phyloP scores from a whole-genome alignment of 371 early-diverging fungal species.

The Syncephalastrum monosporum region DNA sequence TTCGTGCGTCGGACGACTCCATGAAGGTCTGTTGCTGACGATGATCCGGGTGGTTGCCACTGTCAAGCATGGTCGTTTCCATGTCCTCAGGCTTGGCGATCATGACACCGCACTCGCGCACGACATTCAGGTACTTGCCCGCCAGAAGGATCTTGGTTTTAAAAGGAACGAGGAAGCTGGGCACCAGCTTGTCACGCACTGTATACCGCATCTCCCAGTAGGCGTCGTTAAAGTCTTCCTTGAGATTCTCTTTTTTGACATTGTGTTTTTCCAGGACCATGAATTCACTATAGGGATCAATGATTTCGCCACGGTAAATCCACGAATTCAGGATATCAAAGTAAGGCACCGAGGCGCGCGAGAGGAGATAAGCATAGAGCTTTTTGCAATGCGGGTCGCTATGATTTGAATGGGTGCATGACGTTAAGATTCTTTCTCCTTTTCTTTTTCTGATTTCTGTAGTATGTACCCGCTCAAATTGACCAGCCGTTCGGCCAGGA shows the following conservation, averaged over 20 bases:
- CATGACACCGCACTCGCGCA: constrained; percentile 80
- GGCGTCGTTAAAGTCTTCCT: constrained; percentile 73
- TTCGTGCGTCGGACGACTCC: neutral
- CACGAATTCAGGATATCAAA: constrained; percentile 78
- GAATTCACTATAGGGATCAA: constrained; percentile 87
- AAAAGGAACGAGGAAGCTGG: constrained; percentile 73
- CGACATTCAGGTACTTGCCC: constrained; percentile 93
- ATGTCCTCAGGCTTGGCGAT: constrained; percentile 49
- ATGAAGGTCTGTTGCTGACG: neutral
- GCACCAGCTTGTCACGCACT: constrained; percentile 61
- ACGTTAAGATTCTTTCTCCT: constrained; percentile 42
- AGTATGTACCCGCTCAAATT: constrained; percentile 62
- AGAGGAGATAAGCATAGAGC: constrained; percentile 75
- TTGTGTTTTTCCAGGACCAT: constrained; percentile 74
- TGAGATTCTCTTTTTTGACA: constrained; percentile 62
- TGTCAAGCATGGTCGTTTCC: constrained; percentile 23
- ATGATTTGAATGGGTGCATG: constrained; percentile 32
- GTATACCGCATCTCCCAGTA: constrained; percentile 87
- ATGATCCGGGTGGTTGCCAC: constrained; percentile 6
- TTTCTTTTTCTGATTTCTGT: constrained; percentile 50
- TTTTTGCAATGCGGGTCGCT: constrained; percentile 76
- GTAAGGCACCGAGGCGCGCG: constrained; percentile 80
- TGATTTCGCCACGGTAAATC: constrained; percentile 87
- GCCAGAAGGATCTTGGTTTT: constrained; percentile 82
- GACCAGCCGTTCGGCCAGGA: constrained; percentile 62